phyloP scores from a whole-genome alignment of 306 rosid genomes.

The Gynostemma pentaphyllum region DNA sequence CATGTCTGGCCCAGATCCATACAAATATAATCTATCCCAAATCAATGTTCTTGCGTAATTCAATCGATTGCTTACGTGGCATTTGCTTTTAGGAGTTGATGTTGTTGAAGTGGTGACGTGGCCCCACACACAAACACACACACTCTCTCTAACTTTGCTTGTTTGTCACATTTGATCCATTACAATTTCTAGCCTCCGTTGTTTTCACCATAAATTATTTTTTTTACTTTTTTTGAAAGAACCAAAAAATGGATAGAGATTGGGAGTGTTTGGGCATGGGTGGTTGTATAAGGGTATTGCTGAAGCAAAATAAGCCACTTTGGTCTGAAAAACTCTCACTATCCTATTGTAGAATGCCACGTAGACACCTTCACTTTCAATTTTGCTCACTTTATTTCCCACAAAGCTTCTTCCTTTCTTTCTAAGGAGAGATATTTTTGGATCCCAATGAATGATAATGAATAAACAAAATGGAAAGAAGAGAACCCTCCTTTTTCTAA shows the following conservation, averaged over 20 bases:
- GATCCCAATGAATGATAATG: too few species aligned
- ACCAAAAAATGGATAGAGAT: too few species aligned
- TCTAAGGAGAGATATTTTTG: neutral
- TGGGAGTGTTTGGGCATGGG: neutral
- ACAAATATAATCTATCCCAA: neutral
- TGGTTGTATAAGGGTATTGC: neutral
- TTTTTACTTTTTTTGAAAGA: too few species aligned
- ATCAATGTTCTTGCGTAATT: slow-evolving; percentile 2
- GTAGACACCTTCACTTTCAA: neutral
- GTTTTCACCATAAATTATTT: neutral
- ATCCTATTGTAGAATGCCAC: neutral
- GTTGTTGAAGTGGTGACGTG: slow-evolving; percentile 9
- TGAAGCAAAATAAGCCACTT: neutral
- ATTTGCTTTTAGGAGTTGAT: slow-evolving; percentile 7
- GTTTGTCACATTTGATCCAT: slow-evolving; percentile 3
- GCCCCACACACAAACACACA: neutral
- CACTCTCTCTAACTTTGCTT: slow-evolving; percentile 1
- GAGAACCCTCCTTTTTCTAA: too few species aligned
- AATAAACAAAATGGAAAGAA: too few species aligned
- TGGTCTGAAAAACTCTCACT: neutral
- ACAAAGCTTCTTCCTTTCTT: neutral
- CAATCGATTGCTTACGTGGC: slow-evolving; percentile 8
- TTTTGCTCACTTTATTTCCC: neutral
- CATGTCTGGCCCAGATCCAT: slow-evolving; percentile 33
- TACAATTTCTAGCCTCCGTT: neutral